Evolutionary conservation across 2,329 filamentous ascomycete species (phyloP), one percentile per base, ranked within the genome.

Genomic region (Paradendryphiella salina): DNA sequence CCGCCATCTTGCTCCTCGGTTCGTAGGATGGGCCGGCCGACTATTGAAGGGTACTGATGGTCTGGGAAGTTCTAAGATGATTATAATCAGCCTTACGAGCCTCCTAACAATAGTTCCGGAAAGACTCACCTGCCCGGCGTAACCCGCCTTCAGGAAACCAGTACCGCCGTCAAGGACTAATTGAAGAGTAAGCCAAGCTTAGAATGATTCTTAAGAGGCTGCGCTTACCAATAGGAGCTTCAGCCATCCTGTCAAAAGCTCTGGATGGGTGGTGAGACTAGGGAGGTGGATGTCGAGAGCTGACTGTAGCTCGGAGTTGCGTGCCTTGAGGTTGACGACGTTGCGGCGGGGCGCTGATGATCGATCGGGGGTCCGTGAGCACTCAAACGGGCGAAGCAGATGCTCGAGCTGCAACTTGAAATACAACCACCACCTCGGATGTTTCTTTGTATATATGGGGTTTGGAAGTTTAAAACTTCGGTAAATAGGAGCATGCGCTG

Each of bases 81-180:
- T 3, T 8, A 8, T 10, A 7, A 52, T 59, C 44, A 65, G 57
- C 34, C 41, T 31, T 18, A 34, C 32, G 21, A 21, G 26, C 34
- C 26, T 23, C 20, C 11, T 13, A 5, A n/a, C 21, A 21, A 15
- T 20, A 46, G 49, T 32, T 26, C 43, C 29, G 34, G 21, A 26
- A 39, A 32, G 28, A 54, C 79, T 65, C 77, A 88, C 85, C 79
- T 87, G 92, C 71, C 88, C 94, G 72, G 94, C 94, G 81, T 97
- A 99, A 76, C 94, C 94, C 79, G 96, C 94, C 80, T 99, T 99
- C 77, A 99, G 88, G 83, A 99, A 99, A 78, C 94, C 94, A 74
- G 94, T 99, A 78, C 94, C 94, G 83, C 94, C 94, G 82, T 99
- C 94, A 83, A 99, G 93, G 74, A 99, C 94, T 97, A 74, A 48